phyloP scores from a whole-genome alignment of 78 protist genomes.

The Isochrysis galbana region DNA sequence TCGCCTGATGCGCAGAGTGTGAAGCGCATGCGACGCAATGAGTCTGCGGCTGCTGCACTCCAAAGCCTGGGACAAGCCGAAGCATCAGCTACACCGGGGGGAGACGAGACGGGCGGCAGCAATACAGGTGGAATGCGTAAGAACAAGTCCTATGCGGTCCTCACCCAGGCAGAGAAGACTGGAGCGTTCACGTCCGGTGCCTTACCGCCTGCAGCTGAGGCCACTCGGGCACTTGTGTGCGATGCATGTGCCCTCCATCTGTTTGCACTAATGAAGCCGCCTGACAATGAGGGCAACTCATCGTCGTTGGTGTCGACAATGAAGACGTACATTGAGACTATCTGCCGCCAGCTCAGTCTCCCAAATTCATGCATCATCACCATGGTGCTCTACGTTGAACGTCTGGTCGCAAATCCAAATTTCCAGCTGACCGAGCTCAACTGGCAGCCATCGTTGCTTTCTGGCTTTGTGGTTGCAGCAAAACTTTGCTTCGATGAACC shows the following conservation, averaged over 20 bases:
- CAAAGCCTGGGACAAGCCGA: background rate
- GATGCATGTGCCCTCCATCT: background rate
- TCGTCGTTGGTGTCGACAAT: background rate
- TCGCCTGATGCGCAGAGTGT: background rate
- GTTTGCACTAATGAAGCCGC: background rate
- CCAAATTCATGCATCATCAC: background rate
- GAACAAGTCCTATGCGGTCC: background rate
- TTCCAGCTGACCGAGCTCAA: background rate
- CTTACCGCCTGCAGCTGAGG: background rate
- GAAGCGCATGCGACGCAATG: background rate
- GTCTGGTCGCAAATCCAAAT: background rate
- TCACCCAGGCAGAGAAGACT: background rate
- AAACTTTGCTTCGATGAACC: constrained; percentile 1
- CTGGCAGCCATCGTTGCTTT: background rate
- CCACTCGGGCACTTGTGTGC: background rate
- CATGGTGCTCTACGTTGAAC: background rate
- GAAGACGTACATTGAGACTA: background rate
- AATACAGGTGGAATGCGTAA: background rate
- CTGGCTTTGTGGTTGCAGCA: background rate
- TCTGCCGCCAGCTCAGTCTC: background rate
- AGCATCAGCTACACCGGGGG: background rate
- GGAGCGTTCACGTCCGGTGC: background rate
- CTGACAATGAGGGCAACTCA: no score
- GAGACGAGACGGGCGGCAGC: background rate
- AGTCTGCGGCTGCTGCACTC: background rate